A percentile compares a stretch with the other conserved stretches of the same genome.
These are phyloP conservation scores for Camellia granthamiana DNA, from an alignment of 148 eudicot genomes.

Conservation along the genomic window DNA sequence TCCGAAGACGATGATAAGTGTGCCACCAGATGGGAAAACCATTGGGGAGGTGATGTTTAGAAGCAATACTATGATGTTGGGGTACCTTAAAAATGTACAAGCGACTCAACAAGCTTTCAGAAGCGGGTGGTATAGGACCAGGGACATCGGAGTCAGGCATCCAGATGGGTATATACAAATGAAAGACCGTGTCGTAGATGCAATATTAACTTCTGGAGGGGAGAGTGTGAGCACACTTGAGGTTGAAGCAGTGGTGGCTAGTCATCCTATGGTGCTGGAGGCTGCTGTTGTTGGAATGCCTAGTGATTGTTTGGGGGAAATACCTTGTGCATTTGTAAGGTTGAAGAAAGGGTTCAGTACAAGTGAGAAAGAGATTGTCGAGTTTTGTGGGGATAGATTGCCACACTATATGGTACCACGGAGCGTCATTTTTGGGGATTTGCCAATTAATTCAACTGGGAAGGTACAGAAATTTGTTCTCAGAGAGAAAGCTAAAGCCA, in stretches of 20 bases:
- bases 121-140: conserved; percentile 36
- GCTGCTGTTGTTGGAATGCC: conserved; percentile 31
- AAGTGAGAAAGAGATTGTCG: conserved; percentile 24
- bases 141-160: conserved; percentile 31
- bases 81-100: conserved; percentile 30
- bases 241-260: conserved; percentile 24
- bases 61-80: conserved; percentile 36
- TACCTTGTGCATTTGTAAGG: conserved; percentile 37
- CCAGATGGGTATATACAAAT: conserved; percentile 23
- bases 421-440: conserved; percentile 44
- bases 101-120: conserved; percentile 27
- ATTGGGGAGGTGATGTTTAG: conserved; percentile 36
- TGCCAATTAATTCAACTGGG: conserved; percentile 64
- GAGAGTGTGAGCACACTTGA: conserved; percentile 31
- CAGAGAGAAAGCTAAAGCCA: conserved; percentile 42
- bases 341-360: conserved; percentile 23
- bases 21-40: conserved; percentile 36
- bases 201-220: conserved; percentile 6
- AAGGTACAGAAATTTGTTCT: conserved; percentile 67
- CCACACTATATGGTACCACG: conserved; percentile 52
- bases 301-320: conserved; percentile 18
- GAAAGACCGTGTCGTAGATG: conserved; percentile 29
- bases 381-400: conserved; percentile 38
- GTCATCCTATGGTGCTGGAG: conserved; percentile 28
- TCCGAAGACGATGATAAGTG: conserved; percentile 28